Evolutionary conservation across 1,284 basidiomycete species (phyloP).

Genomic region (Ceratobasidium sp.): DNA sequence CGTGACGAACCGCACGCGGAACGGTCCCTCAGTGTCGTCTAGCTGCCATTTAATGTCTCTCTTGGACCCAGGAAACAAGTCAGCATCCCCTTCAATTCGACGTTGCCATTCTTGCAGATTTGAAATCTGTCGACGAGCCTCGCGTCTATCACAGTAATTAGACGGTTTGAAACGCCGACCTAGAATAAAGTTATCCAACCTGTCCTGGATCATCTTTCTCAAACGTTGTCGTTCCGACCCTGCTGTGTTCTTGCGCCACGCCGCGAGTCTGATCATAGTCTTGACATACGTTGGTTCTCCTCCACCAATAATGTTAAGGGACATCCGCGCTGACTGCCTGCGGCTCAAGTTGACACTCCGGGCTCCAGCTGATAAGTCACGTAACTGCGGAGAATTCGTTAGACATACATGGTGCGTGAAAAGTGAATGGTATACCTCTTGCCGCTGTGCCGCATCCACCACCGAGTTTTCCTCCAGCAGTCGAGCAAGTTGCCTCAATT

Average conservation of each 20-base stretch:
- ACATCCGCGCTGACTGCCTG: slow-evolving; percentile 21
- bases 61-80: slow-evolving; percentile 52
- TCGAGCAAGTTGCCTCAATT: slow-evolving; percentile 68
- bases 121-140: slow-evolving; percentile 70
- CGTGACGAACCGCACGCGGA: slow-evolving; percentile 70
- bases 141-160: slow-evolving; percentile 57
- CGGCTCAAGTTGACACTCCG: slow-evolving; percentile 6
- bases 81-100: slow-evolving; percentile 70
- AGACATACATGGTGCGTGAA: too few relatives aligned
- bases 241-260: slow-evolving; percentile 73
- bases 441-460: slow-evolving; percentile 66
- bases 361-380: slow-evolving; percentile 20
- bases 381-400: not conserved
- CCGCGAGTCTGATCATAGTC: slow-evolving; percentile 61
- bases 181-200: slow-evolving; percentile 55
- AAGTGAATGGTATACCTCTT: slow-evolving; percentile 59
- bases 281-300: slow-evolving; percentile 35
- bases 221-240: slow-evolving; percentile 70
- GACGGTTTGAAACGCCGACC: not conserved
- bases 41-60: slow-evolving; percentile 67
- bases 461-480: slow-evolving; percentile 67
- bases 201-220: slow-evolving; percentile 71
- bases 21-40: slow-evolving; percentile 88
- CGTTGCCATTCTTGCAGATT: slow-evolving; percentile 65
- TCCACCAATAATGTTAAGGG: slow-evolving; percentile 22